Evolutionary conservation across 768 basidiomycete genomes (phyloP).

Genomic region (Albatrellus ellisii): DNA sequence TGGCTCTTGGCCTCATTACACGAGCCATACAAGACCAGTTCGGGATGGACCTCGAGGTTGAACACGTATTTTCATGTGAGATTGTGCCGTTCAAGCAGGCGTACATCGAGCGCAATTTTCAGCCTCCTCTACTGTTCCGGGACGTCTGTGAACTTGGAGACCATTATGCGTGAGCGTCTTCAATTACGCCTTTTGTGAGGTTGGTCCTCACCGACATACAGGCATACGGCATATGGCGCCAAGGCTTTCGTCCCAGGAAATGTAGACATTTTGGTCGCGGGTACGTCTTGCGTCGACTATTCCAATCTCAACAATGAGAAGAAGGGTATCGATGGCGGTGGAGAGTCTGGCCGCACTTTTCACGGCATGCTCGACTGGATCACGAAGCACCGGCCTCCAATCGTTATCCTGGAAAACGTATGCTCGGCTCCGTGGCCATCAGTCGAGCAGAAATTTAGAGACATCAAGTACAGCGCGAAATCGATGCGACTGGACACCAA

Average conservation of each 20-base stretch:
- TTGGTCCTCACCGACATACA: slow-evolving; percentile 18
- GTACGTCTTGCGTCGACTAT: slow-evolving; percentile 94
- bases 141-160: slow-evolving; percentile 87
- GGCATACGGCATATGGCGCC: slow-evolving; percentile 88
- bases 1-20: slow-evolving; percentile 78
- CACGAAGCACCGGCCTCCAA: slow-evolving; percentile 66
- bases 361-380: slow-evolving; percentile 94
- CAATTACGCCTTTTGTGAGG: not conserved
- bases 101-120: slow-evolving; percentile 93
- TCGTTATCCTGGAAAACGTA: slow-evolving; percentile 95
- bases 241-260: slow-evolving; percentile 78
- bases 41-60: slow-evolving; percentile 50
- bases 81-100: slow-evolving; percentile 97
- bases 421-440: slow-evolving; percentile 78
- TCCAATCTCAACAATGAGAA: slow-evolving; percentile 92
- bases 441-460: slow-evolving; percentile 66
- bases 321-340: slow-evolving; percentile 78
- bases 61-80: slow-evolving; percentile 95
- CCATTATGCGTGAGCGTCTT: slow-evolving; percentile 52
- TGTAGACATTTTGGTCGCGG: slow-evolving; percentile 83
- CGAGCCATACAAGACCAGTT: slow-evolving; percentile 61
- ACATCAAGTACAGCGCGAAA: slow-evolving; percentile 63
- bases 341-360: slow-evolving; percentile 91
- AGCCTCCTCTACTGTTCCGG: slow-evolving; percentile 82
- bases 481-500: slow-evolving; percentile 71